Base-by-base conservation (phyloP, 164 flowering plant species). In the Vitis amurensis region DNA sequence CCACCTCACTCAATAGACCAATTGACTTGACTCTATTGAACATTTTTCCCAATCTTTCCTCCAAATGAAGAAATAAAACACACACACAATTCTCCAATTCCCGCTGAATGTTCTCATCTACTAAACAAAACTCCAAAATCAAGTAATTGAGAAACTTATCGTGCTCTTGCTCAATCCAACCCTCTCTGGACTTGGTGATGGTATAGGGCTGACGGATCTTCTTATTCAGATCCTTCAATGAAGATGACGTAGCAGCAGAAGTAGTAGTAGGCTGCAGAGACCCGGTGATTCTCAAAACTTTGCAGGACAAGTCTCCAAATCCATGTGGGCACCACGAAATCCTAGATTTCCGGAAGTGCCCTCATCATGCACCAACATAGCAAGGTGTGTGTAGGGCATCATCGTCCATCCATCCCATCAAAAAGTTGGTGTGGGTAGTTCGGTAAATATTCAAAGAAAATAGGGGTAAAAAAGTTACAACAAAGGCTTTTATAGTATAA, bases 111-210 rank as follows among this genome's bases (percentile, higher is more conserved):
- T 50, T 49, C 56, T 7, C 9, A 57, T 0, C 14, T 14, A 56
- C 23, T 37, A 60, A 60, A n/a, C 17, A 17, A 50, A 31, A 50
- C 9, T 3, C 13, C 12, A 31, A 50, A 47, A 8, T 37, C 56
- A 56, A 50, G 14, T 2, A 30, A 9, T 9, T 19, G 12, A 30
- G 78, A 70, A 87, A 87, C 83, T 85, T 87, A 73, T 87, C 91
- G 66, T 85, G 91, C 79, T 87, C 89, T 37, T 81, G 82, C 14
- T 85, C 89, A 2, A 82, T 84, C 91, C 89, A 87, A 81, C 84
- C 85, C 82, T 87, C 89, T 71, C 91, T 78, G 61, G 91, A 87
- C 77, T 87, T 87, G 50, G 89, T 85, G 23, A 87, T 84, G 10
- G 87, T 86, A 55, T 87, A 87, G 1, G 88, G 88, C 73, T 87